Conservation (phyloP, 2,329 filamentous ascomycete genomes). For the Aureobasidium pullulans region DNA sequence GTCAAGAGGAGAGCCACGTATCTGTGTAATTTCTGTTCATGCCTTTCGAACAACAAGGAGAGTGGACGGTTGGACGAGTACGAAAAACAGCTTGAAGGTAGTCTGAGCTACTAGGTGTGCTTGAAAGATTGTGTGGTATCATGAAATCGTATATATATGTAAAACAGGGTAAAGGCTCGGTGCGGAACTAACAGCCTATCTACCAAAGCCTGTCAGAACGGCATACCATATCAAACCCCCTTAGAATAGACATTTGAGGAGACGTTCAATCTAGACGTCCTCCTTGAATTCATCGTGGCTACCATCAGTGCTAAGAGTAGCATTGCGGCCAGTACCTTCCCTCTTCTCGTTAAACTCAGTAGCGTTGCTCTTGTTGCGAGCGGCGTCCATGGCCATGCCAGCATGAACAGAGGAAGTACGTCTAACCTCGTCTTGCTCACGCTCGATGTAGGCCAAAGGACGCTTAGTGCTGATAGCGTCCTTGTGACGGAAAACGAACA, state of each 20-base stretch:
- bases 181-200: no score
- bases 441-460: constrained; percentile 42
- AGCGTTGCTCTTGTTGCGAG: constrained; percentile 11
- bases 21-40: no score
- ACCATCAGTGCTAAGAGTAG: background rate
- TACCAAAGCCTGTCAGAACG: no score
- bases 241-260: no score
- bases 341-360: constrained; percentile 8
- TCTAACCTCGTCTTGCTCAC: constrained; percentile 32
- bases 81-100: no score
- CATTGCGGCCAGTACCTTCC: background rate
- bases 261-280: background rate
- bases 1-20: no score
- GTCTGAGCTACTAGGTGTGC: no score
- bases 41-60: no score
- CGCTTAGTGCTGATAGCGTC: constrained; percentile 40
- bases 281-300: constrained; percentile 1
- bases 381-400: constrained; percentile 2
- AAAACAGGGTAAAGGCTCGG: no score
- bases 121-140: no score
- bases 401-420: constrained; percentile 10
- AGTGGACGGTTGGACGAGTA: no score
- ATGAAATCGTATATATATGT: no score
- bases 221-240: background rate
- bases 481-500: constrained; percentile 43